A percentile compares a stretch with the other conserved stretches of the same genome.
Evolutionary conservation across 495 filamentous ascomycete species (phyloP).

Genomic region (Parachaetomium inaequale): DNA sequence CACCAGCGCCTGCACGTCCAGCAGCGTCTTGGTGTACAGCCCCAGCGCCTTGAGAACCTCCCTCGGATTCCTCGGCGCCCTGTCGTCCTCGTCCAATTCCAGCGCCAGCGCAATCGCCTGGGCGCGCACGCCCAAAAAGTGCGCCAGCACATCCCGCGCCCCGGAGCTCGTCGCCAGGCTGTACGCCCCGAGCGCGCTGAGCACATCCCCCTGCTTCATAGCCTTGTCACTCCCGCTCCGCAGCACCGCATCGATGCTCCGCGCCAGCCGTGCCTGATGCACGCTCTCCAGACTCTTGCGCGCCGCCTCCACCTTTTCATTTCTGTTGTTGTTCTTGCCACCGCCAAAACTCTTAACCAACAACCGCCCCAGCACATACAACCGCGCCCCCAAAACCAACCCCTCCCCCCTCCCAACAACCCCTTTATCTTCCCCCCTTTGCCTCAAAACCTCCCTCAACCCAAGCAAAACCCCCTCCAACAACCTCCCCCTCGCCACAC

Average conservation of each 20-base stretch:
- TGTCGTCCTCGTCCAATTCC: slow-evolving; percentile 37
- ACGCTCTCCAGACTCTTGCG: slow-evolving; percentile 59
- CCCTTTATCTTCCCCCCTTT: slow-evolving; percentile 35
- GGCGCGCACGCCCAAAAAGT: slow-evolving; percentile 74
- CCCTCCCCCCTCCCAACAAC: slow-evolving; percentile 39
- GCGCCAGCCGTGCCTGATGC: slow-evolving; percentile 54
- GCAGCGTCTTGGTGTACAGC: slow-evolving; percentile 73
- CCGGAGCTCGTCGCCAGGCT: slow-evolving; percentile 79
- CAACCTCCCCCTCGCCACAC: slow-evolving; percentile 39
- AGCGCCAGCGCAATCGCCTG: slow-evolving; percentile 62
- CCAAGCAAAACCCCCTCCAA: slow-evolving; percentile 41
- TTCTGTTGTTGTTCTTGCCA: slow-evolving; percentile 34
- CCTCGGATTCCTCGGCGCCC: slow-evolving; percentile 29
- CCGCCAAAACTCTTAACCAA: slow-evolving; percentile 42
- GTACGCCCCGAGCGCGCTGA: slow-evolving; percentile 74
- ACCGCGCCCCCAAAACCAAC: slow-evolving; percentile 68
- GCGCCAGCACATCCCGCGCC: slow-evolving; percentile 70
- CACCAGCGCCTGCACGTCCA: slow-evolving; percentile 68
- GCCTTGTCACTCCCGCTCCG: slow-evolving; percentile 36
- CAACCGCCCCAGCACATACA: slow-evolving; percentile 66
- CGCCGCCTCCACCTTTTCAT: slow-evolving; percentile 55
- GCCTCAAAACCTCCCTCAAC: slow-evolving; percentile 34
- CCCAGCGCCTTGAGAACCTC: slow-evolving; percentile 60
- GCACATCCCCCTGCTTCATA: slow-evolving; percentile 51
- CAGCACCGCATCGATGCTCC: slow-evolving; percentile 65